Evolutionary conservation across 2,329 filamentous ascomycete genomes (phyloP).

Genomic region (Fonsecaea pedrosoi): DNA sequence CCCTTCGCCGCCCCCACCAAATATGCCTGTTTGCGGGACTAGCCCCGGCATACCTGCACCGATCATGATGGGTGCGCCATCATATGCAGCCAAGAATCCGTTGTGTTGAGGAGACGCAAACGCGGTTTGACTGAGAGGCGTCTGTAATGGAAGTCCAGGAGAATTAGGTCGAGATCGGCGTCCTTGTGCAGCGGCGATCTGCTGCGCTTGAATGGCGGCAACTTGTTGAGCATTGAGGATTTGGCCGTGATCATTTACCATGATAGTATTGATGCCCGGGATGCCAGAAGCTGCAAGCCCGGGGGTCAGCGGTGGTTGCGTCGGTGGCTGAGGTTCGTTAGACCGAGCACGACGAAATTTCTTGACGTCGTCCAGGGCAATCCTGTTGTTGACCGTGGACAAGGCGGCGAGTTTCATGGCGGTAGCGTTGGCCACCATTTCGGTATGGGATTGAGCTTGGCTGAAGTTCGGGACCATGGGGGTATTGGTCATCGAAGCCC

Average conservation of each 20-base stretch:
- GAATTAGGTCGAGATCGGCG: conserved; percentile 87
- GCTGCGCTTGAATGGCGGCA: conserved; percentile 76
- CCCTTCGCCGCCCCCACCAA: conserved; percentile 75
- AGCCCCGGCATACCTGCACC: conserved; percentile 74
- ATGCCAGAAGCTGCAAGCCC: conserved; percentile 68
- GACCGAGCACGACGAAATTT: conserved; percentile 93
- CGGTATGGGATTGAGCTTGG: conserved; percentile 73
- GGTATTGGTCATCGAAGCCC: conserved; percentile 98
- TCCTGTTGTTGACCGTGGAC: conserved; percentile 97
- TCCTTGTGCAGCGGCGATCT: conserved; percentile 62
- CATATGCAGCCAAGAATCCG: conserved; percentile 89
- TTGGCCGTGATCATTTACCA: conserved; percentile 94
- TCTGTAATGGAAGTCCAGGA: conserved; percentile 82
- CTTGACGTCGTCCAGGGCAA: conserved; percentile 93
- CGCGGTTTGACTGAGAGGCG: conserved; percentile 45
- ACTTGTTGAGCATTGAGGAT: conserved; percentile 85
- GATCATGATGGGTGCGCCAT: conserved; percentile 73
- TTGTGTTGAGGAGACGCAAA: conserved; percentile 93
- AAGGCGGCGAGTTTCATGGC: conserved; percentile 98
- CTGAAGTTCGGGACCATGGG: conserved; percentile 91
- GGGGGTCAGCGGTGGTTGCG: conserved; percentile 69
- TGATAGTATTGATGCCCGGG: conserved; percentile 79
- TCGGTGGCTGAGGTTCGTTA: conserved; percentile 69
- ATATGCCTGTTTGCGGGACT: conserved; percentile 67
- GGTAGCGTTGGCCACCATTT: conserved; percentile 98